Evolutionary conservation across 495 filamentous ascomycete genomes (phyloP), one percentile per base, ranked within the genome.

Genomic region (Viridothelium virens): DNA sequence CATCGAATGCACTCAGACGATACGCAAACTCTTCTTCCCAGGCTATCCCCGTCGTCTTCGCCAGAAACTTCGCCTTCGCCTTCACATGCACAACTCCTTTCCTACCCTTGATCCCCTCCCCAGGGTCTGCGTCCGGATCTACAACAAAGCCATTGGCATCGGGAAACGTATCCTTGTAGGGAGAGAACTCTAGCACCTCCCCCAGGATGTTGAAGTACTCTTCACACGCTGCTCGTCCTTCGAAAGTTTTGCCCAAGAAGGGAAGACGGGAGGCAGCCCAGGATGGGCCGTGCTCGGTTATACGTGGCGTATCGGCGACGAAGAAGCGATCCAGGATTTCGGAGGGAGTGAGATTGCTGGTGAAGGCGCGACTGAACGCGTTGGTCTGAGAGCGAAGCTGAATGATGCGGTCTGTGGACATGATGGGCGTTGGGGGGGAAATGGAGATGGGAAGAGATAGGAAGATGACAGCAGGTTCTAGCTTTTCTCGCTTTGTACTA

Each of bases 21-120:
- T 77, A 78, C 37, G 77, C 72, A 61, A 78, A 79, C 14, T 71
- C 39, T 67, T 79, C 77, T 14, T 76, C 68, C 77, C 77, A 78
- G 5, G 63, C 63, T 66, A 65, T 76, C 2, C 77, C 77, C 9
- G 77, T 79, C 69, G 70, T 74, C 38, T 73, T 62, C 48, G 73
- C 75, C 37, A 64, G 65, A 50, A 77, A 79, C 41, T 65, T 48
- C 48, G 70, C 77, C 34, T 65, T 67, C 12, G 74, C 68, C 44
- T 70, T 71, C 7, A 79, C 70, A 65, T 68, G 75, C 39, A 77
- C 77, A 39, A 73, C 67, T 1, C 71, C 74, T 38, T 46, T 62
- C 50, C 47, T 4, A n/a, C 66, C 65, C 25, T 67, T 63, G 50
- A 14, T 37, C 39, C 63, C 33, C 0, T 18, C 64, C 6, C 36